Evolutionary conservation across 306 rosid genomes (phyloP), one percentile per base, ranked within the genome.

Genomic region (Boehmeria nivea): DNA sequence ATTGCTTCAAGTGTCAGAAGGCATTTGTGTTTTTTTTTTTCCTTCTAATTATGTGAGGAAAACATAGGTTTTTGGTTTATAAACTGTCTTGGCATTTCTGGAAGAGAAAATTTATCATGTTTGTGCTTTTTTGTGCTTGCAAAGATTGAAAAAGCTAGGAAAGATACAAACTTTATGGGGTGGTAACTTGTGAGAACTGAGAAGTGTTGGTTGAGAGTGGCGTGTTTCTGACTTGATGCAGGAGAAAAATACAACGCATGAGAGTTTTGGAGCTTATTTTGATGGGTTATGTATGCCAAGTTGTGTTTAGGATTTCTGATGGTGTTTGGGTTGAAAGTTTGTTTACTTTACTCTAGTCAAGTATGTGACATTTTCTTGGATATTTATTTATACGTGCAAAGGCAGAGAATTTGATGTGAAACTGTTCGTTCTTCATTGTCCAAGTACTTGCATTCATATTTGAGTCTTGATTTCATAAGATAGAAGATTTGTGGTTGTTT

Each of bases 391-490:
- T n/a, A n/a, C n/a, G n/a, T n/a, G n/a, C n/a, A n/a, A n/a, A n/a
- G n/a, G n/a, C n/a, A n/a, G n/a, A n/a, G n/a, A n/a, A n/a, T n/a
- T n/a, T n/a, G n/a, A n/a, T n/a, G n/a, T n/a, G n/a, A n/a, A n/a
- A n/a, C n/a, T n/a, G n/a, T n/a, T n/a, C n/a, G n/a, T n/a, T n/a
- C n/a, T n/a, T n/a, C n/a, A n/a, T n/a, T n/a, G n/a, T n/a, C n/a
- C n/a, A n/a, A n/a, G n/a, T n/a, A n/a, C n/a, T n/a, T n/a, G n/a
- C 16, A 19, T 48, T 21, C 12, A 13, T 1, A 12, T 49, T 22
- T 21, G 54, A 50, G 18, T 31, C 26, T 31, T 31, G n/a, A 51
- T 51, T 56, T 23, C 28, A 56, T 19, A 18, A 19, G 61, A 33
- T 28, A 17, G 54, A 11, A 26, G 33, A 23, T 57, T 44, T 28